These are phyloP conservation scores for Astrothelium macrocarpum DNA, from an alignment of 495 filamentous ascomycete genomes.

Conservation along the genomic window DNA sequence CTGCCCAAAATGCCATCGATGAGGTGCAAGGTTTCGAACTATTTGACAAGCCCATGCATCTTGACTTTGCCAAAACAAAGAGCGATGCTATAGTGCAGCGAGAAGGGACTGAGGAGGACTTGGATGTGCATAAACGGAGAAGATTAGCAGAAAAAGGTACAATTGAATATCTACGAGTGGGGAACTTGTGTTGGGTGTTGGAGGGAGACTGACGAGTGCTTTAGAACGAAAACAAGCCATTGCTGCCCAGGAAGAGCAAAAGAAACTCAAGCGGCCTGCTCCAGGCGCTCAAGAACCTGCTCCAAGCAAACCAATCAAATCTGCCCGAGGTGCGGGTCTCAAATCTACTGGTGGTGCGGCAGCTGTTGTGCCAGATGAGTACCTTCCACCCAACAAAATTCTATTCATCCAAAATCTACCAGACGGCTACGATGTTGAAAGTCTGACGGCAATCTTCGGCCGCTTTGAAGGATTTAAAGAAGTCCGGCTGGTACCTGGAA, in stretches of 20 bases:
- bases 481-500: conserved; percentile 75
- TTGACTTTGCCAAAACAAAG: conserved; percentile 73
- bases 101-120: conserved; percentile 64
- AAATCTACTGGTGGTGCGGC: conserved; percentile 64
- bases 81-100: conserved; percentile 80
- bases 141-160: conserved; percentile 85
- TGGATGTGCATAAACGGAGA: conserved; percentile 79
- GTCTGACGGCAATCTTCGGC: conserved; percentile 69
- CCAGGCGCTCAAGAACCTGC: conserved; percentile 42
- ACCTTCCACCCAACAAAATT: conserved; percentile 92
- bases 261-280: conserved; percentile 68
- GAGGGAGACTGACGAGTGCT: neutral
- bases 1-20: conserved; percentile 70
- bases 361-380: conserved; percentile 87
- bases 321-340: conserved; percentile 66
- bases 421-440: conserved; percentile 73
- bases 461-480: conserved; percentile 93
- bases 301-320: conserved; percentile 57
- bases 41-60: conserved; percentile 83
- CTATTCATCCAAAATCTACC: conserved; percentile 93
- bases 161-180: neutral
- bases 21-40: conserved; percentile 91
- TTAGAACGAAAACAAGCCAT: conserved; percentile 85
- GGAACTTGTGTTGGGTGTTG: neutral
- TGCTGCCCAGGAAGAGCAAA: conserved; percentile 68